Conservation (phyloP, 208 protist species). For the Wallacemonas collosoma region DNA sequence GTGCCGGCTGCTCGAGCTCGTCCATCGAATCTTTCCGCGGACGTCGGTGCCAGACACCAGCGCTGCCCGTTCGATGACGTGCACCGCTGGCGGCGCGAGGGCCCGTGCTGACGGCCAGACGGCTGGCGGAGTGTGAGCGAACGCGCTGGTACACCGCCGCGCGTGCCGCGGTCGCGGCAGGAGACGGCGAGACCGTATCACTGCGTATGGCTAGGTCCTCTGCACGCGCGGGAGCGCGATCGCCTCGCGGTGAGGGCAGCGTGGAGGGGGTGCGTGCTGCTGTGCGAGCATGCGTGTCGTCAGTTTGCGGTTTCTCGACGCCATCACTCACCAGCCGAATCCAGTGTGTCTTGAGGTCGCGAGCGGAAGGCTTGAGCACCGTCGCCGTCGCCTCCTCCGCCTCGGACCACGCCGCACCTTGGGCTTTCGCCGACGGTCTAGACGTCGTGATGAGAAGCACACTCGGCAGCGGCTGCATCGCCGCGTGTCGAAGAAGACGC, state of each 20-base stretch:
- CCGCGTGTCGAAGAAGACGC: background rate
- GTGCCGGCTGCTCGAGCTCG: background rate
- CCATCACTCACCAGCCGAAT: background rate
- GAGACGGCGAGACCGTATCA: background rate
- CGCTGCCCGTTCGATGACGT: background rate
- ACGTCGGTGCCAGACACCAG: background rate
- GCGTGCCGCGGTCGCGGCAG: background rate
- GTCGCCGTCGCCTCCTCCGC: constrained; percentile 1
- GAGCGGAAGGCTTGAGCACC: background rate
- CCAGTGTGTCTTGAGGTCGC: constrained; percentile 6
- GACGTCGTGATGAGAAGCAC: constrained; percentile 13
- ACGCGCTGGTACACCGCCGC: constrained; percentile 6
- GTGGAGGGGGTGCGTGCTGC: too few relatives aligned
- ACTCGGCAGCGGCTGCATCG: constrained; percentile 8
- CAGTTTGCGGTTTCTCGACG: background rate
- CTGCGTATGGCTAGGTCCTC: background rate
- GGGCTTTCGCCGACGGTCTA: background rate
- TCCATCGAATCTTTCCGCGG: constrained; percentile 1
- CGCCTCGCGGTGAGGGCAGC: too few relatives aligned
- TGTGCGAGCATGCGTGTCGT: too few relatives aligned
- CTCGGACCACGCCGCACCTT: constrained; percentile 11
- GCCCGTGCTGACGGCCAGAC: background rate
- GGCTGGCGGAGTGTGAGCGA: constrained; percentile 8
- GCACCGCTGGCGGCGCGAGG: too few relatives aligned
- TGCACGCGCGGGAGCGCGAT: background rate